A percentile compares a stretch with the other conserved stretches of the same genome.
Conservation (phyloP, 2,329 filamentous ascomycete genomes). For the Fusarium armeniacum region DNA sequence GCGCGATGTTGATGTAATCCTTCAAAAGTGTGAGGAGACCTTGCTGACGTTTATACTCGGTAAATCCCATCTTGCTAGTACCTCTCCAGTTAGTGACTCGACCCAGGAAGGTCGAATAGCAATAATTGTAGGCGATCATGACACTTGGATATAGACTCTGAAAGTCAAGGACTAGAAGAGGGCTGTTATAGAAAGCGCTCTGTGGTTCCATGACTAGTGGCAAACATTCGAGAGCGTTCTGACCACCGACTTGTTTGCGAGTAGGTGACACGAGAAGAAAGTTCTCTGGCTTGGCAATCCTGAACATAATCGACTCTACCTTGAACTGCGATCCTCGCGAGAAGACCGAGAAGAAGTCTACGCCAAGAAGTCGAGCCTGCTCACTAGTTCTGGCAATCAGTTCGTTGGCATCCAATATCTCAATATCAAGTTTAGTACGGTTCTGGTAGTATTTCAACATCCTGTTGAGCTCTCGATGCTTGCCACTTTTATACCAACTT, state of each 20-base stretch:
- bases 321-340: constrained; percentile 97
- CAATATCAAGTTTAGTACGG: constrained; percentile 84
- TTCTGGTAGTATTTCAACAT: constrained; percentile 82
- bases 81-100: constrained; percentile 90
- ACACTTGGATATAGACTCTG: constrained; percentile 96
- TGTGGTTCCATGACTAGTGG: constrained; percentile 98
- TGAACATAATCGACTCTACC: constrained; percentile 98
- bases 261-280: constrained; percentile 92
- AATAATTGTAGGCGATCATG: constrained; percentile 99
- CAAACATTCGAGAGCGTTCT: constrained; percentile 94
- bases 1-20: constrained; percentile 90
- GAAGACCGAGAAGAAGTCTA: constrained; percentile 98
- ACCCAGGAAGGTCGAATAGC: constrained; percentile 96
- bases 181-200: constrained; percentile 92
- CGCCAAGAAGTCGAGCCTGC: constrained; percentile 90
- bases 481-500: constrained; percentile 81
- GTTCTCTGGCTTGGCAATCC: constrained; percentile 97
- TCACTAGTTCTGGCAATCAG: constrained; percentile 91
- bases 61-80: constrained; percentile 93
- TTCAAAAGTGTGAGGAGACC: constrained; percentile 82
- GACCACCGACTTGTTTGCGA: constrained; percentile 89
- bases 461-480: constrained; percentile 77
- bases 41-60: constrained; percentile 83
- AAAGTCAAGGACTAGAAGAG: constrained; percentile 92
- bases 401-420: constrained; percentile 92